Conservation (phyloP, 2,329 filamentous ascomycete genomes). For the Aspergillus spinulosporus region DNA sequence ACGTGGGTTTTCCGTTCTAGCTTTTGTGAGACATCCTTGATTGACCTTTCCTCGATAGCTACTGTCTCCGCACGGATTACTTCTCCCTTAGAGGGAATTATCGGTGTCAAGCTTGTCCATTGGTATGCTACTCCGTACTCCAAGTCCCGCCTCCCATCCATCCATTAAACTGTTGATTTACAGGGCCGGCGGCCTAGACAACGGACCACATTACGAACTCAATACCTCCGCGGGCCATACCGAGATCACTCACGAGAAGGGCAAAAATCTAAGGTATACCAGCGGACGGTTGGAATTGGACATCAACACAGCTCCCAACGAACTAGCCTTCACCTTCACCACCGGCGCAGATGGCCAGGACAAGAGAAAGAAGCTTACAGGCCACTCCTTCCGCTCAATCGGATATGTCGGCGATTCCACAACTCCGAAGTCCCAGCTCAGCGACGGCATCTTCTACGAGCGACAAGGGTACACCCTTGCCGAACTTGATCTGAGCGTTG, state of each 20-base stretch:
- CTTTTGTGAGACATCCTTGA: neutral
- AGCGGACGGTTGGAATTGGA: slow-evolving; percentile 36
- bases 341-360: slow-evolving; percentile 16
- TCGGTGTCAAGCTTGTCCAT: slow-evolving; percentile 41
- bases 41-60: slow-evolving; percentile 21
- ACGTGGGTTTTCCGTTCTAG: slow-evolving; percentile 23
- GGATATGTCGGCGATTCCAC: slow-evolving; percentile 40
- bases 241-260: slow-evolving; percentile 29
- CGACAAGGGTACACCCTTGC: slow-evolving; percentile 43
- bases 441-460: slow-evolving; percentile 41
- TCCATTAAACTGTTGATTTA: too few species aligned
- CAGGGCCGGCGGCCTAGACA: slow-evolving; percentile 39
- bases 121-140: slow-evolving; percentile 27
- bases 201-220: slow-evolving; percentile 39
- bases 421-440: slow-evolving; percentile 32
- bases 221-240: slow-evolving; percentile 29
- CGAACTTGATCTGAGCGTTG: slow-evolving; percentile 43
- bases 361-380: slow-evolving; percentile 32
- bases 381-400: slow-evolving; percentile 43
- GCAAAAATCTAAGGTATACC: slow-evolving; percentile 30
- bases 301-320: slow-evolving; percentile 38
- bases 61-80: slow-evolving; percentile 37
- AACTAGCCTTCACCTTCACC: slow-evolving; percentile 33
- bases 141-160: too few species aligned
- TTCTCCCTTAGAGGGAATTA: slow-evolving; percentile 40